Conservation (phyloP, 2,329 filamentous ascomycete genomes). For the Alternaria viburni region DNA sequence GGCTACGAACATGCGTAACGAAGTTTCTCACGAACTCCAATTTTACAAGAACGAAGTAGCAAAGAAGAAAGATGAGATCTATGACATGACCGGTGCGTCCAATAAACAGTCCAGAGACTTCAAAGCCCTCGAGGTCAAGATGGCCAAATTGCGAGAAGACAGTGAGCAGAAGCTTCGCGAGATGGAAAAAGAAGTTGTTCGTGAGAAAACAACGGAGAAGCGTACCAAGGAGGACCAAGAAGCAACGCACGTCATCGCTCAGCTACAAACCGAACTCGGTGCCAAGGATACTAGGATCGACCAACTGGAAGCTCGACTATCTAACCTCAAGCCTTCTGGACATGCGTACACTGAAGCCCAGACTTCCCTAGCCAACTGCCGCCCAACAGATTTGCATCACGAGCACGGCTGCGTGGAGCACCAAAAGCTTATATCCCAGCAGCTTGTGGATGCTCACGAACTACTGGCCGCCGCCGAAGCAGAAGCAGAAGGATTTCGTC, state of each 20-base stretch:
- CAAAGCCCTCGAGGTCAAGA: not conserved
- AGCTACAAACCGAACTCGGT: not conserved
- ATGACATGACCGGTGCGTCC: not conserved
- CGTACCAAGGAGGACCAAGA: not conserved
- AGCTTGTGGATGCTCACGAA: not conserved
- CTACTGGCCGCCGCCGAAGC: constrained; percentile 1
- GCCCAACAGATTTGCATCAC: not conserved
- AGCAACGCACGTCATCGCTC: not conserved
- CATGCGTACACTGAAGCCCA: not conserved
- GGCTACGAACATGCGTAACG: not conserved
- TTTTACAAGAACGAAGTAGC: not conserved
- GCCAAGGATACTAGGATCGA: not conserved
- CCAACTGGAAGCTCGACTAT: not conserved
- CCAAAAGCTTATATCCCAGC: not conserved
- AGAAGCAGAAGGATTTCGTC: not conserved
- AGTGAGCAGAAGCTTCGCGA: not conserved
- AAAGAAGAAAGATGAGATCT: not conserved
- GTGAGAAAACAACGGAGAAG: not conserved
- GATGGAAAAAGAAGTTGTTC: not conserved
- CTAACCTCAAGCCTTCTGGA: not conserved
- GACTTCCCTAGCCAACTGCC: not conserved
- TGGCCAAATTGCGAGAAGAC: not conserved
- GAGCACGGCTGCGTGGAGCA: not conserved
- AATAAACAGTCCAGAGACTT: not conserved
- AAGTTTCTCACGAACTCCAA: not conserved